Conservation (phyloP, 768 basidiomycete genomes). For the Amanita pallidorosea region DNA sequence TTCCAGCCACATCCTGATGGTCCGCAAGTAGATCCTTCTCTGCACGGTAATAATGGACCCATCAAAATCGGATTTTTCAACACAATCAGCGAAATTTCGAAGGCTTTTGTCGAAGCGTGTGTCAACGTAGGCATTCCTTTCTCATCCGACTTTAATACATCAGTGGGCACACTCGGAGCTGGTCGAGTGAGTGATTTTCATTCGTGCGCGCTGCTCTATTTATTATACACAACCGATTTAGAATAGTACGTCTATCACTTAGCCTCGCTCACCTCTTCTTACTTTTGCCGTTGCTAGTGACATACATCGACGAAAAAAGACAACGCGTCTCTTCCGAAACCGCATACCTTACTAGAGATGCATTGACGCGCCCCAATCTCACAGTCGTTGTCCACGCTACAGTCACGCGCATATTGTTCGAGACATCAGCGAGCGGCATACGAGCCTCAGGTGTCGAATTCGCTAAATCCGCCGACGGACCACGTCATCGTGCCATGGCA, state of each 20-base stretch:
- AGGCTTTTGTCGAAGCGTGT: slow-evolving; percentile 43
- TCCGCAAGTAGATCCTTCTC: slow-evolving; percentile 32
- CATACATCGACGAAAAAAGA: slow-evolving; percentile 42
- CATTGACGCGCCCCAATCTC: slow-evolving; percentile 50
- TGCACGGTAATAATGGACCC: slow-evolving; percentile 40
- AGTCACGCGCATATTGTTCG: slow-evolving; percentile 45
- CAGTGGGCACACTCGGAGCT: slow-evolving; percentile 41
- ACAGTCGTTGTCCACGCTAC: slow-evolving; percentile 40
- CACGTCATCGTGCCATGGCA: slow-evolving; percentile 29
- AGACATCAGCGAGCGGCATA: slow-evolving; percentile 8
- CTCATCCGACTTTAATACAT: slow-evolving; percentile 45
- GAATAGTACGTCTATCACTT: not conserved
- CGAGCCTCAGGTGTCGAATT: slow-evolving; percentile 48
- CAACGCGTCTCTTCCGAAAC: slow-evolving; percentile 48
- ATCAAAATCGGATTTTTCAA: slow-evolving; percentile 43
- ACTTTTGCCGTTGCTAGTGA: slow-evolving; percentile 35
- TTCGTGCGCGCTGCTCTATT: not conserved
- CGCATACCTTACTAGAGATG: slow-evolving; percentile 52
- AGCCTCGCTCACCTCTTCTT: not conserved
- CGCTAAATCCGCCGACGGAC: slow-evolving; percentile 14
- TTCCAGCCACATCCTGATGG: slow-evolving; percentile 35
- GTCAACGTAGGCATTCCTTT: slow-evolving; percentile 38
- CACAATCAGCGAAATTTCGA: slow-evolving; percentile 24
- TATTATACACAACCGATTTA: not conserved
- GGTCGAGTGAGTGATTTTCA: slow-evolving; percentile 31